phyloP scores from a whole-genome alignment of 202 grass and related monocot species.

The Carex sylvatica region DNA sequence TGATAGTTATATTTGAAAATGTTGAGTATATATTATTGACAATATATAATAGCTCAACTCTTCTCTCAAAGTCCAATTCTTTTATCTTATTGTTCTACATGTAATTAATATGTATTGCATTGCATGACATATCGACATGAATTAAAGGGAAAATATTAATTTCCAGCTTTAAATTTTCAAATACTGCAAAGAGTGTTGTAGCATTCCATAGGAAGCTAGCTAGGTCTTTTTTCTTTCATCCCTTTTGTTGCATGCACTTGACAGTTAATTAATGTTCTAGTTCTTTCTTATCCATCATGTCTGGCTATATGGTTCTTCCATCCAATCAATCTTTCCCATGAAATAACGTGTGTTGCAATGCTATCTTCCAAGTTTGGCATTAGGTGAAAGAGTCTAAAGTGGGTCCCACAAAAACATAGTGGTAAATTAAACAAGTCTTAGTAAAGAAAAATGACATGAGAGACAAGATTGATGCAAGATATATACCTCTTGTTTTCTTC shows the following conservation, averaged over 20 bases:
- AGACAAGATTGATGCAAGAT: not conserved
- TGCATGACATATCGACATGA: not conserved
- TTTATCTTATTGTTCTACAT: not conserved
- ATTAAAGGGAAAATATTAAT: not conserved
- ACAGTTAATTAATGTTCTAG: conserved; percentile 4
- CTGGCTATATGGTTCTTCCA: not conserved
- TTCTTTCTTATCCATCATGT: conserved; percentile 29
- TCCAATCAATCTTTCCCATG: conserved; percentile 17
- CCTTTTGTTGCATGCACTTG: conserved; percentile 24
- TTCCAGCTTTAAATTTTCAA: not conserved
- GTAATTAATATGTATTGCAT: not conserved
- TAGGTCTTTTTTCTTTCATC: not conserved
- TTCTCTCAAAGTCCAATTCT: not conserved
- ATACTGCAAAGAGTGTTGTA: not conserved
- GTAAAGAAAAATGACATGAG: conserved; percentile 17
- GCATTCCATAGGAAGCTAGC: not conserved
- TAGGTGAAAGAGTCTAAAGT: conserved; percentile 7
- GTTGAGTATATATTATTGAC: not conserved
- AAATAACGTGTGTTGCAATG: conserved; percentile 8
- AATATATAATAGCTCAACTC: not conserved
- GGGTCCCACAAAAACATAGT: not conserved
- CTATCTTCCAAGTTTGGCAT: conserved; percentile 23
- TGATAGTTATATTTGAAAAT: not conserved
- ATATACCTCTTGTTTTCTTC: conserved; percentile 16
- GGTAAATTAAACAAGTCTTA: conserved; percentile 18